Evolutionary conservation across 2,329 filamentous ascomycete species (phyloP).

Genomic region (Venturia asperata): DNA sequence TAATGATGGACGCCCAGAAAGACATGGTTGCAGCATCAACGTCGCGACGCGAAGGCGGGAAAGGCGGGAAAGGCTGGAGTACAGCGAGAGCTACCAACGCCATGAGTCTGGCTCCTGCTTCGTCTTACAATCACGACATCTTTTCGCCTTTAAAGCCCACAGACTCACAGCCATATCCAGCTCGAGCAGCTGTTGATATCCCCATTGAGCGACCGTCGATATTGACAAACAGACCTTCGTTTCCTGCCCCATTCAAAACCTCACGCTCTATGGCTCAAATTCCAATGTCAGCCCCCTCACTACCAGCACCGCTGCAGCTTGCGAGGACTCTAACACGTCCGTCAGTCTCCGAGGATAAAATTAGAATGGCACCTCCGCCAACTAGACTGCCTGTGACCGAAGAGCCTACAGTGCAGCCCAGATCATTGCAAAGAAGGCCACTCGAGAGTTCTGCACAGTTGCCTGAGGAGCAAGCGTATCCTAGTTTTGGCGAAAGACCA

Average conservation of each 20-base stretch:
- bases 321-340: constrained; percentile 11
- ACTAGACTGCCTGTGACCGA: not conserved
- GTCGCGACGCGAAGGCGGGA: constrained; percentile 11
- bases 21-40: constrained; percentile 5
- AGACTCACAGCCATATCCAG: not conserved
- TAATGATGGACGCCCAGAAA: not conserved
- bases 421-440: not conserved
- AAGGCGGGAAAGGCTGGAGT: constrained; percentile 14
- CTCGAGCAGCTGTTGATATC: constrained; percentile 1
- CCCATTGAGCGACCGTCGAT: not conserved
- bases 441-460: not conserved
- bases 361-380: not conserved
- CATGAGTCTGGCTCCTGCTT: not conserved
- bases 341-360: constrained; percentile 8
- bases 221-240: constrained; percentile 6
- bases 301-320: constrained; percentile 7
- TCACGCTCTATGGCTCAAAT: constrained; percentile 4
- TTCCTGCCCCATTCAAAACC: constrained; percentile 6
- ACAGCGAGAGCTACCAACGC: not conserved
- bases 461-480: not conserved
- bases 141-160: constrained; percentile 16
- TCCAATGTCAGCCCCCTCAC: constrained; percentile 6
- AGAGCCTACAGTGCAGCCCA: not conserved
- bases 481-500: not conserved
- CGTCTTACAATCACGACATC: constrained; percentile 13